Evolutionary conservation across 495 filamentous ascomycete species (phyloP).

Genomic region (Talaromyces stipitatus): DNA sequence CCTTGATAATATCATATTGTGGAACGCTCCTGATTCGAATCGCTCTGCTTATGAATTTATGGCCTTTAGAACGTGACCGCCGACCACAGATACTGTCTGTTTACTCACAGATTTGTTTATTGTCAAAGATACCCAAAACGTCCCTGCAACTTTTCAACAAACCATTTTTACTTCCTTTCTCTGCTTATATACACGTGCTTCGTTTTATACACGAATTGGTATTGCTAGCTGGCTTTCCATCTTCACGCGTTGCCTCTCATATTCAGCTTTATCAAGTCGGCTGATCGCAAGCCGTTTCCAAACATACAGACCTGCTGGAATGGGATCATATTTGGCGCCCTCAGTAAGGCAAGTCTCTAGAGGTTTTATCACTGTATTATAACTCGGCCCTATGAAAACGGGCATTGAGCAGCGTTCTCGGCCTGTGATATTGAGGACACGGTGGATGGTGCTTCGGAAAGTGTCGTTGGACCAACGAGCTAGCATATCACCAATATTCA

Average conservation of each 20-base stretch:
- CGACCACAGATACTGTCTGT: not conserved
- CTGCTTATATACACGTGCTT: not conserved
- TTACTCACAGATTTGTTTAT: not conserved
- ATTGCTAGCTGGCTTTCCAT: constrained; percentile 1
- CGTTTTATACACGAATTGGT: not conserved
- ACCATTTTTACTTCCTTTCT: not conserved
- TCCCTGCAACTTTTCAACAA: not conserved
- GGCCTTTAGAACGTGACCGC: not conserved
- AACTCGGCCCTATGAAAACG: constrained; percentile 36
- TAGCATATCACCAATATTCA: constrained; percentile 46
- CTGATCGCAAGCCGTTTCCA: constrained; percentile 1
- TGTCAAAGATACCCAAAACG: not conserved
- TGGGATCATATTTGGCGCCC: constrained; percentile 1
- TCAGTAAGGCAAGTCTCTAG: not conserved
- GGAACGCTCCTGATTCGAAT: not conserved
- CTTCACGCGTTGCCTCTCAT: not conserved
- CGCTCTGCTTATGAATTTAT: not conserved
- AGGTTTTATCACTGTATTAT: constrained; percentile 14
- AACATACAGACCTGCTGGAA: not conserved
- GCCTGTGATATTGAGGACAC: constrained; percentile 39
- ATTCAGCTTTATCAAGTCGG: not conserved
- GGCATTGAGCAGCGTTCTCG: constrained; percentile 40
- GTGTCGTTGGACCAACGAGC: constrained; percentile 36
- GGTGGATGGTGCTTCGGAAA: constrained; percentile 43
- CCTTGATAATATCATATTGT: not conserved